A percentile compares a stretch with the other conserved stretches of the same genome.
Evolutionary conservation across 768 basidiomycete species (phyloP).

Genomic region (Suillus variegatus): DNA sequence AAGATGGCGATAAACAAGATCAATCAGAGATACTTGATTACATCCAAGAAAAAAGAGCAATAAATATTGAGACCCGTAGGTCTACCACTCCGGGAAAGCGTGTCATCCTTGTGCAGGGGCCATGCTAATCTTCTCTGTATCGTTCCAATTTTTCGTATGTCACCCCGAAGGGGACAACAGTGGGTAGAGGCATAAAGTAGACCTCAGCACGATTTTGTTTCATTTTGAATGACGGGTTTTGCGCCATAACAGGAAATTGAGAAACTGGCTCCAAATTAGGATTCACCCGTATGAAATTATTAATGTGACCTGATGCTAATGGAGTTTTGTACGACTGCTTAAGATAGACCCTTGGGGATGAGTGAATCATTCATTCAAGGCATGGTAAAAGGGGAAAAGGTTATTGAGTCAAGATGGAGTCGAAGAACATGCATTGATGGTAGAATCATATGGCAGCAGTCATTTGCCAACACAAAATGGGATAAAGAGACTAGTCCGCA

Average conservation of each 20-base stretch:
- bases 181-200: rapidly evolving
- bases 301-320: too few relatives aligned
- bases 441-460: too few relatives aligned
- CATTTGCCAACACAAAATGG: too few relatives aligned
- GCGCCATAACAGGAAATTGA: neutral
- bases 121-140: constrained; percentile 99
- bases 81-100: constrained; percentile 93
- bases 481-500: too few relatives aligned
- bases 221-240: neutral
- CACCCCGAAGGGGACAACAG: constrained; percentile 81
- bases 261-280: too few relatives aligned
- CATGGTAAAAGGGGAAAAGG: too few relatives aligned
- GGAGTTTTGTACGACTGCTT: too few relatives aligned
- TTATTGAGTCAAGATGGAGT: too few relatives aligned
- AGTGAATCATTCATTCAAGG: too few relatives aligned
- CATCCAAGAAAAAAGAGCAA: constrained; percentile 14
- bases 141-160: constrained; percentile 98
- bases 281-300: too few relatives aligned
- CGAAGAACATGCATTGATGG: too few relatives aligned
- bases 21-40: neutral
- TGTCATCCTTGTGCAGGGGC: constrained; percentile 99
- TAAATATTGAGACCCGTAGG: constrained; percentile 46
- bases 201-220: neutral
- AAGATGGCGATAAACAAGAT: neutral
- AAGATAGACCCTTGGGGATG: too few relatives aligned